Evolutionary conservation across 106 monocot genomes (phyloP), one percentile per base, ranked within the genome.

Genomic region (Platanthera zijinensis): DNA sequence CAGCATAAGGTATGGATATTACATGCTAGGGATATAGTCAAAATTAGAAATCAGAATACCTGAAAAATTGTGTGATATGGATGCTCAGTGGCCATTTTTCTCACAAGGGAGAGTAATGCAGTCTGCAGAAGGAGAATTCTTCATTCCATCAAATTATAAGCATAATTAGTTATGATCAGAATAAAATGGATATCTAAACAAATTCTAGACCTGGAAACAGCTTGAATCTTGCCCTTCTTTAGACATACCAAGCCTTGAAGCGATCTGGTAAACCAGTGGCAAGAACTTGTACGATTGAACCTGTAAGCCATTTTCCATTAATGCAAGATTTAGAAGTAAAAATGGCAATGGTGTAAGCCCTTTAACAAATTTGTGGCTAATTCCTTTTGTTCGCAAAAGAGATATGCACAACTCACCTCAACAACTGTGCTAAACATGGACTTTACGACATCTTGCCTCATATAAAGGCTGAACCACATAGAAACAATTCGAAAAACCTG

Each of bases 51-150:
- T 70, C 48, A 14, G 54, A 66, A n/a, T 77, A 94, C 97, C 94
- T 99, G 97, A 89, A 92, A 99, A 48, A 99, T 76, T 18, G 97
- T 91, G 81, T 99, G 97, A 74, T 94, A 99, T 28, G 97, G 97
- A 88, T 99, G 97, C 71, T 99, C 97, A 84, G 89, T 82, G 66
- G 97, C 86, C 97, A 99, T 99, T 86, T 99, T 99, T 84, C 82
- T 94, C 78, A 99, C 63, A 81, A 99, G 94, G 77, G 85, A 99
- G 71, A 85, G 78, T 77, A 99, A 81, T 50, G 84, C 90, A 82
- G 47, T 74, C 94, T 94, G 92, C 82, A 82, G 71, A 78, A 51
- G 12, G 76, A 32, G 75, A 47, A 18, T 45, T 53, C 17, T 4
- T 50, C 4, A 78, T 56, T 77, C 19, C 32, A 66, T 18, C 56